Conservation (phyloP, 2,329 filamentous ascomycete species). For the Aspergillus alliaceus region DNA sequence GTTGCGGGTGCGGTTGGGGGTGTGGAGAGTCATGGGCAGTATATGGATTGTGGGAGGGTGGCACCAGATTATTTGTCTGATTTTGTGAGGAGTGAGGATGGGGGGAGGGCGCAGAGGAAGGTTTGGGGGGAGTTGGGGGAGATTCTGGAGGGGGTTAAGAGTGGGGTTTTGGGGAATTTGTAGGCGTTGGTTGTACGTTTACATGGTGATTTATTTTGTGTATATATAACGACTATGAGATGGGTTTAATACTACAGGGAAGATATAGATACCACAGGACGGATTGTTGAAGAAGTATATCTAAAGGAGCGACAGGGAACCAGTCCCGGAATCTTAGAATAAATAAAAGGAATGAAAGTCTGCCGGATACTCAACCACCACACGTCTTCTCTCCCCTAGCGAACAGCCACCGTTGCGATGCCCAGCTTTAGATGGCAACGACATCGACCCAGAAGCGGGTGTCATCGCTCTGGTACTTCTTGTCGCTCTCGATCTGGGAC, state of each 20-base stretch:
- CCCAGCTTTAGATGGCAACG: conserved; percentile 20
- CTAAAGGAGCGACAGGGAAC: background rate
- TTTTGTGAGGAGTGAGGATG: conserved; percentile 44
- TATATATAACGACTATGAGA: too few relatives aligned
- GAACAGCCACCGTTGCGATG: background rate
- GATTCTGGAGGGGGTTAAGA: conserved; percentile 37
- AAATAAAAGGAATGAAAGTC: background rate
- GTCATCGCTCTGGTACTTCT: conserved; percentile 24
- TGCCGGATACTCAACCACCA: background rate
- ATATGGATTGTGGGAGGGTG: conserved; percentile 41
- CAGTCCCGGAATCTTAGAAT: background rate
- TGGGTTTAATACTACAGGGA: too few relatives aligned
- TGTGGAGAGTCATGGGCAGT: conserved; percentile 48
- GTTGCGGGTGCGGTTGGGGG: conserved; percentile 41
- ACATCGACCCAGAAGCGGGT: conserved; percentile 30
- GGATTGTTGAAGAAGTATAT: background rate
- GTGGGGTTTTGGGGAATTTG: too few relatives aligned
- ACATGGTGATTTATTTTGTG: too few relatives aligned
- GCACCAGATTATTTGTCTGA: conserved; percentile 25
- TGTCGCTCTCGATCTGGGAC: conserved; percentile 22
- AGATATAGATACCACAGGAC: background rate
- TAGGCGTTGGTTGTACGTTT: too few relatives aligned
- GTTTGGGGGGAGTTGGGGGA: conserved; percentile 46
- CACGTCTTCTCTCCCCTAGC: background rate
- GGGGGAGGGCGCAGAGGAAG: conserved; percentile 35